phyloP scores from a whole-genome alignment of 106 monocot genomes.

The Apostasia shenzhenica region DNA sequence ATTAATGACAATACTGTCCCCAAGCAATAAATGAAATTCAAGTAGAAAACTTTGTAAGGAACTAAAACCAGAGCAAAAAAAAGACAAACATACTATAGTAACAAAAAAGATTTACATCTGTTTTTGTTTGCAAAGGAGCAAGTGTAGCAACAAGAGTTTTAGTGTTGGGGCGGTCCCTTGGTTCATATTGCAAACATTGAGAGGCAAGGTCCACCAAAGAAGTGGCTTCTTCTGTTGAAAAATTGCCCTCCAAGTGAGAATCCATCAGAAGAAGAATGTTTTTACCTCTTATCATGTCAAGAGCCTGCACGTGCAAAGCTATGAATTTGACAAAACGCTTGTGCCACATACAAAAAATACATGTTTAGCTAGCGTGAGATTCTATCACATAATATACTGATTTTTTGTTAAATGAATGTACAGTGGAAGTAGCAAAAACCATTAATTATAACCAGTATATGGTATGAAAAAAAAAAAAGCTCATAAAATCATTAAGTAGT shows the following conservation, averaged over 20 bases:
- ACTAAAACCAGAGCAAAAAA: too few species aligned
- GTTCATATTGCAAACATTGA: slow-evolving; percentile 87
- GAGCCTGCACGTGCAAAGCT: slow-evolving; percentile 37
- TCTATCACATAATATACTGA: too few species aligned
- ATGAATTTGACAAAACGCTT: not conserved
- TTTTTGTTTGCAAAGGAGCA: slow-evolving; percentile 66
- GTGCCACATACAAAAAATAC: not conserved
- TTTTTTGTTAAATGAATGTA: too few species aligned
- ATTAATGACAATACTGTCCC: too few species aligned
- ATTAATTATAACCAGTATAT: too few species aligned
- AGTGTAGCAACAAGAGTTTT: slow-evolving; percentile 60
- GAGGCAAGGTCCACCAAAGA: slow-evolving; percentile 78
- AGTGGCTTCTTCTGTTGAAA: slow-evolving; percentile 86
- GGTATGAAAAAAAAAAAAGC: too few species aligned
- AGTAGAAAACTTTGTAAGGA: too few species aligned
- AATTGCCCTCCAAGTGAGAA: slow-evolving; percentile 94
- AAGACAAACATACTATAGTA: too few species aligned
- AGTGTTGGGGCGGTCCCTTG: slow-evolving; percentile 71
- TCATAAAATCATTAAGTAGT: too few species aligned
- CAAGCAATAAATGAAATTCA: too few species aligned
- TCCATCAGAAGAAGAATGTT: slow-evolving; percentile 79
- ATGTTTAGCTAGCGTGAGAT: too few species aligned
- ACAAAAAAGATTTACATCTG: slow-evolving; percentile 45
- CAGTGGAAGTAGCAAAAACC: too few species aligned
- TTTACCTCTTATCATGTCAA: slow-evolving; percentile 89